Evolutionary conservation across 257 asterid genomes (phyloP), one percentile per base, ranked within the genome.

Genomic region (Sherardia arvensis): DNA sequence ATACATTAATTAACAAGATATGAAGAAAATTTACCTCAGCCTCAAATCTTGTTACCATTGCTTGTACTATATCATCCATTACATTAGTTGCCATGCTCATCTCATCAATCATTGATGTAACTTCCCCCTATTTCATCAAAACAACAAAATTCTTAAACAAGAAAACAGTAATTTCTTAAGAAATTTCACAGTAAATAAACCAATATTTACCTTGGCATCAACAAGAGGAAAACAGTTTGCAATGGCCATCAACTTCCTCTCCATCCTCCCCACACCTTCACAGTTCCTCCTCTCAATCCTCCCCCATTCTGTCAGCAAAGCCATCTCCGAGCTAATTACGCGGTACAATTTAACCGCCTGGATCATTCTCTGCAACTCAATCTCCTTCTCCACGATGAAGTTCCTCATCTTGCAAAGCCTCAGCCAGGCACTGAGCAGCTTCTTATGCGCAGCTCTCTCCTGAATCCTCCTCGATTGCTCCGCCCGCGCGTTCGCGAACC

Each of bases 401-500:
- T 73, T 82, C 74, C 89, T 81, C 62, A 61, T 68, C 3, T 47
- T 56, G 1, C 74, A 80, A 0, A 79, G 65, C 58, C 70, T 85
- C 49, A 69, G 54, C 87, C 93, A 84, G 18, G 66, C 87, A 66
- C 72, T 83, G 66, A 77, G 69, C 70, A 83, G 1, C 69, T 81
- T 87, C 60, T 68, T 87, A 86, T 87, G 86, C 71, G 89, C 83
- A 40, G 67, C 68, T 67, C 69, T 69, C 62, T 68, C 78, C 69
- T 72, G 73, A 60, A 63, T 64, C 29, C 83, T 77, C 85, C 67
- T 78, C 4, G 93, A 73, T 20, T 80, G 71, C 74, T 76, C 77
- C 11, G 81, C 83, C 69, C 89, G 78, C 70, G 97, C 97, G 55
- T 90, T 90, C 4, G 69, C 86, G 33, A 84, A 87, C 65, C 96